These are phyloP conservation scores for Jackrogersella minutella DNA, from an alignment of 495 filamentous ascomycete genomes.

Conservation along the genomic window DNA sequence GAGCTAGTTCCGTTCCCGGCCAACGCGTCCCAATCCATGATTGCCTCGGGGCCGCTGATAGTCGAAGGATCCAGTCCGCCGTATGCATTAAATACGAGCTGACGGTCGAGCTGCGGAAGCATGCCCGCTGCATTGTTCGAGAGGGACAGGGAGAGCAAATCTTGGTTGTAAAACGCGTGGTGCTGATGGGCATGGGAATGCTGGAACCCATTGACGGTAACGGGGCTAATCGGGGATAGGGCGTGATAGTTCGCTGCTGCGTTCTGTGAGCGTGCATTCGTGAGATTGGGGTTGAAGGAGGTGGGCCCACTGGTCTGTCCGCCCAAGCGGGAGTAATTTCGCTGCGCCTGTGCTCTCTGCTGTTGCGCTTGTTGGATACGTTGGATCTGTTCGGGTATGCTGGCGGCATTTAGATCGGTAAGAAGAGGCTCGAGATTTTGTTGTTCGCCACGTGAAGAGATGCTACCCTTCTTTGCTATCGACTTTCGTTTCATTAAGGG, in stretches of 20 bases:
- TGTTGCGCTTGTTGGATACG: constrained; percentile 47
- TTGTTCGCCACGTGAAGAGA: constrained; percentile 47
- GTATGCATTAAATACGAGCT: constrained; percentile 81
- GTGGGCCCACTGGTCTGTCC: constrained; percentile 50
- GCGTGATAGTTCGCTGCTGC: constrained; percentile 51
- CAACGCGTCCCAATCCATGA: constrained; percentile 46
- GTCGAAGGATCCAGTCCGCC: constrained; percentile 63
- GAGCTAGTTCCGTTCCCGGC: constrained; percentile 47
- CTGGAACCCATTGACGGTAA: constrained; percentile 46
- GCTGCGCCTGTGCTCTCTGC: constrained; percentile 53
- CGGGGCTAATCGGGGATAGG: constrained; percentile 57
- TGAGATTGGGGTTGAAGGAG: constrained; percentile 51
- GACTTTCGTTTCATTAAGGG: constrained; percentile 55
- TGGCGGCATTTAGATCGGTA: constrained; percentile 47
- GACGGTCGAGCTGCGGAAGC: constrained; percentile 74
- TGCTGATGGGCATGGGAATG: constrained; percentile 48
- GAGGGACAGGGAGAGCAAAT: constrained; percentile 53
- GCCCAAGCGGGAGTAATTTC: constrained; percentile 49
- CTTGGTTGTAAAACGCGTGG: constrained; percentile 55
- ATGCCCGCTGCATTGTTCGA: constrained; percentile 51
- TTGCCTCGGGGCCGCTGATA: constrained; percentile 43
- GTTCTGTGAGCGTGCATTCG: constrained; percentile 47
- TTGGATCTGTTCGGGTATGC: constrained; percentile 45
- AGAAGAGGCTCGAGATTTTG: constrained; percentile 53
- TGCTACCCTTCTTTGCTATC: constrained; percentile 52